Base-by-base conservation (phyloP, 2,329 filamentous ascomycete genomes). In the Nemania sp. region DNA sequence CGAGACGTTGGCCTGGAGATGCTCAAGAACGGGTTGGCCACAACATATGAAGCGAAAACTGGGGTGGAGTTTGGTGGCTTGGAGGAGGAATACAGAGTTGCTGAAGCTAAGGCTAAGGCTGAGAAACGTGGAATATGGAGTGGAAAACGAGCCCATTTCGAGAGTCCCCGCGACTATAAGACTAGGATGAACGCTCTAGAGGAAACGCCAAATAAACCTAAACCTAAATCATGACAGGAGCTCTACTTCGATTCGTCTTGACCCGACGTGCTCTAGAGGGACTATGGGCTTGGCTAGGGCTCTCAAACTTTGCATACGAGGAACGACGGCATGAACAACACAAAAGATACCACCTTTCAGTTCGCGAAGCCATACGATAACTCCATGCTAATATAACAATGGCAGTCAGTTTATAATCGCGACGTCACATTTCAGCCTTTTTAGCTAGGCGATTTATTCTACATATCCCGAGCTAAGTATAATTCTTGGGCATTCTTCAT, bases 131-230 rank as follows among this genome's bases (percentile, higher is more conserved):
- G 93, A 0, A 88, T 98, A 82, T 98, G 96, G 96, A 85, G 87
- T 55, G 85, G 87, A 35, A 87, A 88, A 68, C 82, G 82, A 76
- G 85, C 84, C 71, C 80, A 85, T 67, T 90, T 90, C 77, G 94
- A 98, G 83, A 97, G 90, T 78, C 96, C 96, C 8, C 88, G 94
- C 73, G 91, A 93, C 68, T 99, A 93, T 81, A 99, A 99, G 84
- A 90, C 79, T 7, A 80, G 85, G 60, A 83, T 82, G 77, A 77
- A 73, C 8, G 20, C 62, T 62, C 76, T 64, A 64, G 79, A 76
- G 59, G 80, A 76, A 64, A 63, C 70, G 26, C 63, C 67, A 67
- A 67, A 65, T 51, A 73, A 70, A 52, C 24, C 57, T 51, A 73
- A 70, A 52, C 24, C 57, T 24, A 70, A 74, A 51, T 57, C 64